Evolutionary conservation across 1,284 basidiomycete species (phyloP).

Genomic region (Rhodotorula mucilaginosa): DNA sequence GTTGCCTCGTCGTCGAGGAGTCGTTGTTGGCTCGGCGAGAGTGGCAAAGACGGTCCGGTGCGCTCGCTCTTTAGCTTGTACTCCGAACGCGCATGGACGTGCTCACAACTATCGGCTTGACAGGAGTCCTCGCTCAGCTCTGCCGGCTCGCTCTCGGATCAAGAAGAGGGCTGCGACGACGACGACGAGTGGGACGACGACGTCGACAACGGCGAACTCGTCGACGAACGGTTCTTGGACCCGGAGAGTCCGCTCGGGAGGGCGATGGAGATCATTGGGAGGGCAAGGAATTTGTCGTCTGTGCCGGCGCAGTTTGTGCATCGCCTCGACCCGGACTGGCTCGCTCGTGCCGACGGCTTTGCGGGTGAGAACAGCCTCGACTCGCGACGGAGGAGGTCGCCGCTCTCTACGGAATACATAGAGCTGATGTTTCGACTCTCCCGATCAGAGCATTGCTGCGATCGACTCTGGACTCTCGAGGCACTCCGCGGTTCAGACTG

Average conservation of each 20-base stretch:
- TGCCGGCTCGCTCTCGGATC: neutral
- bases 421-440: too few species aligned
- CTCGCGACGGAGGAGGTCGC: too few species aligned
- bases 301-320: neutral
- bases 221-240: slow-evolving; percentile 16
- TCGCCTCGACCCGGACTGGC: neutral
- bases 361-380: neutral
- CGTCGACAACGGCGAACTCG: neutral
- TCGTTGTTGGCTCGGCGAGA: neutral
- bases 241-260: neutral
- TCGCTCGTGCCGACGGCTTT: slow-evolving; percentile 1
- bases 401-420: too few species aligned
- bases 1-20: too few species aligned
- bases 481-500: neutral
- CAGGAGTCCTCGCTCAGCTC: too few species aligned
- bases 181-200: slow-evolving; percentile 3
- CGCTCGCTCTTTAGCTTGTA: neutral
- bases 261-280: neutral
- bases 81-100: neutral
- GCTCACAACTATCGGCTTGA: fast-evolving
- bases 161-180: neutral
- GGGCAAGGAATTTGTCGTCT: neutral
- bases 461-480: neutral
- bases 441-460: neutral
- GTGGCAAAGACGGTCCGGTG: neutral